Conservation (phyloP, 169 alveolate genomes). For the Cryptosporidium ryanae region DNA sequence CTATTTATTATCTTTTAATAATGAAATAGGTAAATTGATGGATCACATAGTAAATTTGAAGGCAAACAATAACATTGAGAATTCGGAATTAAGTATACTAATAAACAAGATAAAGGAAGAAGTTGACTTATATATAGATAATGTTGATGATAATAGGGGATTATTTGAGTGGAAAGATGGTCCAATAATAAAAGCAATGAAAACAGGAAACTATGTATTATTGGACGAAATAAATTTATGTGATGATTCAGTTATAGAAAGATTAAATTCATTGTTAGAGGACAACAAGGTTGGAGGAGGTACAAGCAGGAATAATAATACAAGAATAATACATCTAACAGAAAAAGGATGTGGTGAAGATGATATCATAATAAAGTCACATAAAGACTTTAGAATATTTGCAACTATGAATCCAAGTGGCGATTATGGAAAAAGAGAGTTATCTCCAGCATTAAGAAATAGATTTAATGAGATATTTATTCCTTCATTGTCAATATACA, state of each 20-base stretch:
- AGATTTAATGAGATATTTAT: constrained; percentile 98
- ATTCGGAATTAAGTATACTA: neutral
- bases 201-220: constrained; percentile 92
- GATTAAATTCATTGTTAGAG: constrained; percentile 98
- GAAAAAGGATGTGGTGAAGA: constrained; percentile 82
- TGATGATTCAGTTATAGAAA: constrained; percentile 98
- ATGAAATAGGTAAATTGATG: neutral
- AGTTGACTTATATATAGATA: neutral
- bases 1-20: neutral
- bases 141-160: constrained; percentile 38
- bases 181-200: constrained; percentile 96
- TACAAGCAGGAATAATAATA: neutral
- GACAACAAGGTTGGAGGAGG: constrained; percentile 83
- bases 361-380: constrained; percentile 88
- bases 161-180: constrained; percentile 99
- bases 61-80: neutral
- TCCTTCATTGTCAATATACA: constrained; percentile 53
- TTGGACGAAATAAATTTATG: constrained; percentile 99
- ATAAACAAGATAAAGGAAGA: neutral
- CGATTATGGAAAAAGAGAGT: constrained; percentile 99
- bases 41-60: neutral
- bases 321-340: constrained; percentile 76
- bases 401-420: constrained; percentile 99
- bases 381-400: constrained; percentile 91
- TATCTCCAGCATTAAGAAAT: constrained; percentile 98